These are phyloP conservation scores for Sporothrix curviconia DNA, from an alignment of 2,329 filamentous ascomycete species.

Conservation along the genomic window DNA sequence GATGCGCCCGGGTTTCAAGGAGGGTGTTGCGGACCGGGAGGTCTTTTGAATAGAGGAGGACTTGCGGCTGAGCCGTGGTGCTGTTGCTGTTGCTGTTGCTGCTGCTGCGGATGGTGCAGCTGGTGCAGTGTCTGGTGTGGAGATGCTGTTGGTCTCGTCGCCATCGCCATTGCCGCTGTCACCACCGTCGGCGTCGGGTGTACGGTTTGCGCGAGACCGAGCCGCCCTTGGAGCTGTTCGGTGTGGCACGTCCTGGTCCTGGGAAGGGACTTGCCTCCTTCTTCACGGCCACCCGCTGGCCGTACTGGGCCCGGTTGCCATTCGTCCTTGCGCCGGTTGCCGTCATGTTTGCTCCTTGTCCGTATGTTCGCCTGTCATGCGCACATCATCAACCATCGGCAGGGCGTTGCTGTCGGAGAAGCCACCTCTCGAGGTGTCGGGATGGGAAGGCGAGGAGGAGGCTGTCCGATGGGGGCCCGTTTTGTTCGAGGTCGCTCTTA, in stretches of 20 bases:
- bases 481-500: neutral
- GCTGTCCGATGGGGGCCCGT: neutral
- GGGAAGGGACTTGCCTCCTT: constrained; percentile 32
- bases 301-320: constrained; percentile 25
- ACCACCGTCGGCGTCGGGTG: constrained; percentile 20
- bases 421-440: neutral
- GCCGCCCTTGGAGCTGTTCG: constrained; percentile 33
- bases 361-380: constrained; percentile 20
- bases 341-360: constrained; percentile 31
- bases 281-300: constrained; percentile 29
- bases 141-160: constrained; percentile 38
- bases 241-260: constrained; percentile 29
- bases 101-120: too few species aligned
- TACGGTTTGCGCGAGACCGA: constrained; percentile 38
- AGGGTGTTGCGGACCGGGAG: constrained; percentile 47
- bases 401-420: neutral
- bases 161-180: constrained; percentile 36
- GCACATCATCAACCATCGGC: constrained; percentile 21
- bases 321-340: constrained; percentile 11
- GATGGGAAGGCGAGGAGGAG: neutral
- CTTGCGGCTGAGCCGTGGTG: constrained; percentile 67
- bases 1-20: constrained; percentile 24
- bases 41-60: constrained; percentile 57
- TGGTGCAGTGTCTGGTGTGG: constrained; percentile 43
- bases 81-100: constrained; percentile 43